These are phyloP conservation scores for Geotrichum carabidarum DNA, from an alignment of 1,139 yeast species.

Conservation along the genomic window DNA sequence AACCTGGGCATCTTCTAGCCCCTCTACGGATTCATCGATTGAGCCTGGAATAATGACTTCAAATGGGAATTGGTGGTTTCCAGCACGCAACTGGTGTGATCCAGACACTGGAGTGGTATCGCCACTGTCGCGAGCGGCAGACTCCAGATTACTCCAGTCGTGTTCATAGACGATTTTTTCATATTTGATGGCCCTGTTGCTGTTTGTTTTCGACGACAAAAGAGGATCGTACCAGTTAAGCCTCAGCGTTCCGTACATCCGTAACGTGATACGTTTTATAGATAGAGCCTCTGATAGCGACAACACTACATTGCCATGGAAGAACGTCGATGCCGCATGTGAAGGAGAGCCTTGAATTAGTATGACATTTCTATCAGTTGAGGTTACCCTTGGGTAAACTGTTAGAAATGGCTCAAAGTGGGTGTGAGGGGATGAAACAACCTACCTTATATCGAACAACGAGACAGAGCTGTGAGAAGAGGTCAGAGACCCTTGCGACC, in stretches of 20 bases:
- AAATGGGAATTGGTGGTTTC: slow-evolving; percentile 90
- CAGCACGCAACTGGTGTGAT: slow-evolving; percentile 46
- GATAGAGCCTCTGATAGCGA: slow-evolving; percentile 72
- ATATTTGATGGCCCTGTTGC: slow-evolving; percentile 51
- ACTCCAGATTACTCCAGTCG: slow-evolving; percentile 65
- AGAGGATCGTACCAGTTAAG: slow-evolving; percentile 41
- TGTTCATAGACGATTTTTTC: slow-evolving; percentile 71
- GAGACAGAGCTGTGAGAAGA: slow-evolving; percentile 8
- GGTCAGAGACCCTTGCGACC: not conserved
- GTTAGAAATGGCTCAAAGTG: not conserved
- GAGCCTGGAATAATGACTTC: slow-evolving; percentile 80
- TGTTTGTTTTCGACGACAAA: slow-evolving; percentile 39
- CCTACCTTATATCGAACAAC: slow-evolving; percentile 17
- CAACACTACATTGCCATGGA: slow-evolving; percentile 74
- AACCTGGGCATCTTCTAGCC: slow-evolving; percentile 79
- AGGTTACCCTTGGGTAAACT: slow-evolving; percentile 38
- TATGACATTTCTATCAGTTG: slow-evolving; percentile 72
- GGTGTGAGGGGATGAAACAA: not conserved
- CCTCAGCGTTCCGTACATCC: slow-evolving; percentile 59
- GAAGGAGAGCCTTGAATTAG: slow-evolving; percentile 72
- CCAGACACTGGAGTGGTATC: slow-evolving; percentile 1
- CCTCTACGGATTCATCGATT: slow-evolving; percentile 84
- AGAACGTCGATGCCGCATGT: slow-evolving; percentile 73
- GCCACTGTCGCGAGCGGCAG: slow-evolving; percentile 26
- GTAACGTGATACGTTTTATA: slow-evolving; percentile 57